Evolutionary conservation across 2,329 filamentous ascomycete genomes (phyloP).

Genomic region (Emergomyces africanus): DNA sequence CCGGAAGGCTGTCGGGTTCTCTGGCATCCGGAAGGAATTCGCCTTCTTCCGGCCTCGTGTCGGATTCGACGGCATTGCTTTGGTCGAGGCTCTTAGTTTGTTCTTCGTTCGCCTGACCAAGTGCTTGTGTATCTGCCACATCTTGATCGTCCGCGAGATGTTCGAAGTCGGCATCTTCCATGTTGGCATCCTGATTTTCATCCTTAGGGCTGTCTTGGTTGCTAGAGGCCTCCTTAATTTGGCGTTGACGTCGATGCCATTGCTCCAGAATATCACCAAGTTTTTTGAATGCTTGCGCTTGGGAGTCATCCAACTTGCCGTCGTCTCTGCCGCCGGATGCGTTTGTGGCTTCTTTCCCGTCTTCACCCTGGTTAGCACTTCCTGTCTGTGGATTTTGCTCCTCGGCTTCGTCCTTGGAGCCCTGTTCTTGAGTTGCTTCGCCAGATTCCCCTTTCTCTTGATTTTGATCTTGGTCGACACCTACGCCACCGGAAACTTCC

Average conservation of each 20-base stretch:
- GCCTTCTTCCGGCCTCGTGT: constrained; percentile 42
- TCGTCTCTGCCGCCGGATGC: constrained; percentile 25
- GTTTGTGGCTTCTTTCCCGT: constrained; percentile 14
- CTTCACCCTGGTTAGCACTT: constrained; percentile 26
- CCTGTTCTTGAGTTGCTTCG: constrained; percentile 30
- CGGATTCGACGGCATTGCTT: constrained; percentile 68
- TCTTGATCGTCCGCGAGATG: constrained; percentile 77
- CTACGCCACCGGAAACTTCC: constrained; percentile 27
- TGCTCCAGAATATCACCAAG: constrained; percentile 83
- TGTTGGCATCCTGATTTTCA: constrained; percentile 52
- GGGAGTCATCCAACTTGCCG: constrained; percentile 23
- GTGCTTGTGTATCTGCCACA: constrained; percentile 74
- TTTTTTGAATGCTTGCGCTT: constrained; percentile 75
- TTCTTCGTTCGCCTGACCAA: constrained; percentile 79
- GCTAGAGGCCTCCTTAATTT: constrained; percentile 55
- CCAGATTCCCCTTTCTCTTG: constrained; percentile 35
- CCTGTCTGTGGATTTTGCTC: constrained; percentile 34
- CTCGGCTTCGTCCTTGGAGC: constrained; percentile 34
- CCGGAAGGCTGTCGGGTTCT: constrained; percentile 22
- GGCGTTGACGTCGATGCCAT: constrained; percentile 79
- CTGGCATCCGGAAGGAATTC: constrained; percentile 45
- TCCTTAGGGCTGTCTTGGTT: constrained; percentile 42
- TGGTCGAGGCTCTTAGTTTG: constrained; percentile 78
- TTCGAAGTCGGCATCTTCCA: constrained; percentile 75
- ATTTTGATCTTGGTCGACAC: constrained; percentile 28